Evolutionary conservation across 2,329 filamentous ascomycete genomes (phyloP).

Genomic region (Fusarium mangiferae): DNA sequence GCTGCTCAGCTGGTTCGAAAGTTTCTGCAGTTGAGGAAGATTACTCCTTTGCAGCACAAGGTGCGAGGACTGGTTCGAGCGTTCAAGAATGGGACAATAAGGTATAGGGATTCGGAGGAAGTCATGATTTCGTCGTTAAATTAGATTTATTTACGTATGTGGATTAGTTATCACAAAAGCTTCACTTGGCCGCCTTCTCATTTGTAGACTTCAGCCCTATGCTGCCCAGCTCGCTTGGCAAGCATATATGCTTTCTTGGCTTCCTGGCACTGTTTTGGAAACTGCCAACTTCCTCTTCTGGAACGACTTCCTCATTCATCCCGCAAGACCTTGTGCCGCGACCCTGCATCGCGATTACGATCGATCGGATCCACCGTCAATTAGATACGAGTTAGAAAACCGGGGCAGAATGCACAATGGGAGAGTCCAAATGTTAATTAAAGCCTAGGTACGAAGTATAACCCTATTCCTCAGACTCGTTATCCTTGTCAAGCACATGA

Average conservation of each 20-base stretch:
- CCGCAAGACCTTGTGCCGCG: background rate
- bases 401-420: background rate
- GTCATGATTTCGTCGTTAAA: background rate
- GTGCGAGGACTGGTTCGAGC: background rate
- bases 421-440: background rate
- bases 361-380: background rate
- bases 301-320: background rate
- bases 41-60: background rate
- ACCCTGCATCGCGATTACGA: background rate
- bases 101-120: background rate
- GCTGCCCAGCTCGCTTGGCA: background rate
- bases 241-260: background rate
- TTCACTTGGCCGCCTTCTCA: no score
- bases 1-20: background rate
- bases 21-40: background rate
- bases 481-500: conserved; percentile 10
- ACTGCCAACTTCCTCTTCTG: background rate
- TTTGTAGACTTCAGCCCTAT: background rate
- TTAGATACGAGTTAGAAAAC: no score
- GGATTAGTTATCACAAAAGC: no score
- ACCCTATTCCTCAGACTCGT: conserved; percentile 1
- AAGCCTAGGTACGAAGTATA: background rate
- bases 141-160: background rate
- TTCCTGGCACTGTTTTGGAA: fast-evolving
- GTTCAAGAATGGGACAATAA: conserved; percentile 19